Evolutionary conservation across 2,329 filamentous ascomycete species (phyloP), one percentile per base, ranked within the genome.

Genomic region (Botrytis deweyae): DNA sequence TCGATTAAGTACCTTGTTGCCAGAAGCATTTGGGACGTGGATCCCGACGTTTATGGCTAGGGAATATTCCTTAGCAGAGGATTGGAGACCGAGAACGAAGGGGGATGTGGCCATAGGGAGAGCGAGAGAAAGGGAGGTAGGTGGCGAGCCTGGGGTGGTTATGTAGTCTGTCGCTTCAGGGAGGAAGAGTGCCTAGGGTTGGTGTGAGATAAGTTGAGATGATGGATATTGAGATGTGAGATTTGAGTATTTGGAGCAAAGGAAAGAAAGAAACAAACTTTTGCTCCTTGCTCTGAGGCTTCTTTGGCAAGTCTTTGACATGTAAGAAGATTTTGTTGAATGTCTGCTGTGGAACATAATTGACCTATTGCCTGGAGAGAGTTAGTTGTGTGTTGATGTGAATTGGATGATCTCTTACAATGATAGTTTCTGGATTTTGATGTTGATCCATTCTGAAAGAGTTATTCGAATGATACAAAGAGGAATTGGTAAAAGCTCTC

Each of bases 11-110:
- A 92, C 86, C 58, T 85, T 84, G 25, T 25, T 65, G 29, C 82
- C 82, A 59, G 84, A 81, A 25, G 82, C 73, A 73, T 84, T 84
- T 1, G 92, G 90, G 76, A 95, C 93, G 83, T 98, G 95, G 76
- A 98, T 90, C 5, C 95, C 95, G 46, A 97, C 94, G 81, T 94
- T 93, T 74, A 98, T 92, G 40, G 91, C 88, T 8, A 98, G 83
- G 0, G 82, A 83, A 79, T 91, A 86, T 65, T 88, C 80, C 61
- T 85, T 86, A 1, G 95, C 95, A 33, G 90, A 90, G 36, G 88
- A 84, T 75, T 89, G 90, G 2, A 98, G 87, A 6, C 94, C 94
- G 0, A 87, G 84, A 20, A 98, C 91, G 81, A 98, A 98, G 42
- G 89, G 87, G 20, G 90, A 93, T 36, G 86, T 84, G 3, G 86